phyloP scores from a whole-genome alignment of 768 basidiomycete species.

The Phaeotremella skinneri region DNA sequence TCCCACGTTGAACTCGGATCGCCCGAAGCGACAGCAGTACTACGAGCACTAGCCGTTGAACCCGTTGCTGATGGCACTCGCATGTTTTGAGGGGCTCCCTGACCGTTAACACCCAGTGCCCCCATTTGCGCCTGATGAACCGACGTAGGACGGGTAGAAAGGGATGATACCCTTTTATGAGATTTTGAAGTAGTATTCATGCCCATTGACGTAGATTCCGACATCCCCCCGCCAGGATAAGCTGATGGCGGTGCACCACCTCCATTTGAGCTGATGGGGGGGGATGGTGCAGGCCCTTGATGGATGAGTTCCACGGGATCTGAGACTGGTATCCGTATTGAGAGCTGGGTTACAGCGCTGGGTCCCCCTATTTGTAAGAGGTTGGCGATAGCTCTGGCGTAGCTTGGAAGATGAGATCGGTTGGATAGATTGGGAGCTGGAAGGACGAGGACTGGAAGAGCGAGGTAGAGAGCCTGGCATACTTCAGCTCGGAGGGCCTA shows the following conservation, averaged over 20 bases:
- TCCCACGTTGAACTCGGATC: slow-evolving; percentile 71
- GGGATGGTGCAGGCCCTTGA: slow-evolving; percentile 41
- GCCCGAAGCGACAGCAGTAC: slow-evolving; percentile 22
- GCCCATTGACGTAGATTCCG: slow-evolving; percentile 2
- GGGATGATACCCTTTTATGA: slow-evolving; percentile 45
- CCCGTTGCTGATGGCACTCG: slow-evolving; percentile 18
- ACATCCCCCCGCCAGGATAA: neutral
- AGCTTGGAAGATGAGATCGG: slow-evolving; percentile 77
- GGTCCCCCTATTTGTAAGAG: slow-evolving; percentile 65
- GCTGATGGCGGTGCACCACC: slow-evolving; percentile 5
- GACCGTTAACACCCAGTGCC: slow-evolving; percentile 11
- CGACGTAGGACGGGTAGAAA: slow-evolving; percentile 35
- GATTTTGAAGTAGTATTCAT: slow-evolving; percentile 14
- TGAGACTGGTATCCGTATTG: slow-evolving; percentile 62
- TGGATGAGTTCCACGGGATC: slow-evolving; percentile 57
- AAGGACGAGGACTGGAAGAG: slow-evolving; percentile 76
- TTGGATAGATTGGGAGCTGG: slow-evolving; percentile 73
- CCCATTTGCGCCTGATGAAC: slow-evolving; percentile 34
- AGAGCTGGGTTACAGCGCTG: slow-evolving; percentile 63
- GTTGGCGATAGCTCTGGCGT: slow-evolving; percentile 83
- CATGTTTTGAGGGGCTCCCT: slow-evolving; percentile 5
- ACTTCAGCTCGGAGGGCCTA: slow-evolving; percentile 92
- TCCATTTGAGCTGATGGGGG: neutral
- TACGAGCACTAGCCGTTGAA: slow-evolving; percentile 22
- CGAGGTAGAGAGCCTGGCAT: slow-evolving; percentile 87